Conservation (phyloP, 495 filamentous ascomycete genomes). For the Durotheca rogersii region DNA sequence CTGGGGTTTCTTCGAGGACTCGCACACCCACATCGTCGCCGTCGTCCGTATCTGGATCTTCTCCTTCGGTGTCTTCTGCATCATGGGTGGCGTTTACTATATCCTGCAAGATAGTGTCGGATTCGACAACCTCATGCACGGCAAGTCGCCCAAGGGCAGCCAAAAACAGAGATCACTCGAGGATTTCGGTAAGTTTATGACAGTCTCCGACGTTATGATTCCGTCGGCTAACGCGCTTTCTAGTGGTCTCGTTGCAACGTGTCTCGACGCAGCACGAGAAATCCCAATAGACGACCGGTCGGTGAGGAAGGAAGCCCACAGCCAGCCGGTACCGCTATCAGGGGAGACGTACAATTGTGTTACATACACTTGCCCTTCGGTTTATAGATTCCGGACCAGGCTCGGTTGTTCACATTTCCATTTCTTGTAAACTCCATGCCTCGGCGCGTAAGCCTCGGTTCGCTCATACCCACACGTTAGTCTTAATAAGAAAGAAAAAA, state of each 20-base stretch:
- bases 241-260: slow-evolving; percentile 79
- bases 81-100: slow-evolving; percentile 66
- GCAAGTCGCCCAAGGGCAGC: slow-evolving; percentile 73
- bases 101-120: slow-evolving; percentile 70
- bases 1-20: slow-evolving; percentile 74
- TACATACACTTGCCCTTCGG: slow-evolving; percentile 37
- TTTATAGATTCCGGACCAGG: slow-evolving; percentile 33
- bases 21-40: slow-evolving; percentile 67
- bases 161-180: slow-evolving; percentile 74
- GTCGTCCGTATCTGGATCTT: slow-evolving; percentile 88
- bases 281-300: slow-evolving; percentile 53
- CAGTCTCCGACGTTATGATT: slow-evolving; percentile 23
- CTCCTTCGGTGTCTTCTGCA: slow-evolving; percentile 81
- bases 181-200: slow-evolving; percentile 71
- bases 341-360: slow-evolving; percentile 26
- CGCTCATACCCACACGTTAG: slow-evolving; percentile 41
- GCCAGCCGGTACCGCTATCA: slow-evolving; percentile 11
- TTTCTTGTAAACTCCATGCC: slow-evolving; percentile 46
- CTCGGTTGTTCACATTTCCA: slow-evolving; percentile 41
- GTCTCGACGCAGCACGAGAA: slow-evolving; percentile 84
- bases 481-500: slow-evolving; percentile 43
- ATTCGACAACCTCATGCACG: slow-evolving; percentile 92
- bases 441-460: slow-evolving; percentile 39
- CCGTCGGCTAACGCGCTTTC: slow-evolving; percentile 37
- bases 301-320: slow-evolving; percentile 18